Evolutionary conservation across 805 yeast species (phyloP), one percentile per base, ranked within the genome.

Genomic region (Candida insectorum): DNA sequence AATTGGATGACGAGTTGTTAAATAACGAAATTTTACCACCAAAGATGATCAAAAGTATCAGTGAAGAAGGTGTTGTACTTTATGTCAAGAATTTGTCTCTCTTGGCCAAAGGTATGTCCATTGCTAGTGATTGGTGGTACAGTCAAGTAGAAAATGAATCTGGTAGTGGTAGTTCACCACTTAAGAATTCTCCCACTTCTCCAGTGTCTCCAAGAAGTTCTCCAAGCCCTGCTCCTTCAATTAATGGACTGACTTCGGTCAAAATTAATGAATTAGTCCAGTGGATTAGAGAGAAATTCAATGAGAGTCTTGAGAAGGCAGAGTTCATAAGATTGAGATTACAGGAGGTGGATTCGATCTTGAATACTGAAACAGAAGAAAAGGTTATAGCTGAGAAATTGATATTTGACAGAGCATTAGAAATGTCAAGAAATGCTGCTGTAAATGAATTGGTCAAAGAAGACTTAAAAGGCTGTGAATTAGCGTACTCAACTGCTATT

Each of bases 71-170:
- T 2, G 78, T 88, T 14, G 81, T 81, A 1, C 62, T 91, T 36
- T 91, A 88, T 58, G 82, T 88, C 42, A 91, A 89, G 58, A 76
- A 94, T 0, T 68, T 93, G 28, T 79, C 95, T 1, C 61, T 89
- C 11, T 68, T 91, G 32, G 91, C 96, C 0, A 77, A 73, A 40
- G 95, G 96, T 0, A 89, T 91, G 94, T 72, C 77, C 31, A 57
- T 79, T 25, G 95, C 96, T 1, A 78, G 89, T 26, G 80, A 72
- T 10, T 93, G 97, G 97, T 93, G 97, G 97, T 72, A 75, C 40
- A 60, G 58, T 23, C 62, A 71, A 36, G 41, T 37, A 31, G 56
- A 62, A 17, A 21, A 17, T 14, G 29, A 37, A 10, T 6, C 12
- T 22, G 14, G 14, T 20, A 23, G 31, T 12, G 26, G n/a, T 20